Conservation (phyloP, 805 yeast genomes). For the Metschnikowia gruessii region DNA sequence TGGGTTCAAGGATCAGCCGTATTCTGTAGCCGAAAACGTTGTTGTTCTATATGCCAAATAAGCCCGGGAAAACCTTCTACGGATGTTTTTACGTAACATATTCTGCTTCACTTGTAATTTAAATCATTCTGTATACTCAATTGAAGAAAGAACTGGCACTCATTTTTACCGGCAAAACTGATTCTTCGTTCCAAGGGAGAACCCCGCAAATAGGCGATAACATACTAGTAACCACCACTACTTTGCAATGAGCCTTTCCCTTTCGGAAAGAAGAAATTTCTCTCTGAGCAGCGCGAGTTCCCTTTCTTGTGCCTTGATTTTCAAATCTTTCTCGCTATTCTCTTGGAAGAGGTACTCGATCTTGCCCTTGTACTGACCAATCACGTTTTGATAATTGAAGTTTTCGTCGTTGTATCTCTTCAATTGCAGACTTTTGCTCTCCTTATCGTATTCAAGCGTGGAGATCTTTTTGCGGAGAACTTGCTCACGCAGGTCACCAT, state of each 20-base stretch:
- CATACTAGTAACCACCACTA: not conserved
- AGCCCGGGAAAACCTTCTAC: not conserved
- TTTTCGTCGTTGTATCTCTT: slow-evolving; percentile 59
- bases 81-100: no score
- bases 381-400: slow-evolving; percentile 50
- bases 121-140: no score
- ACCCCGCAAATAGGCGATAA: not conserved
- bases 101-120: no score
- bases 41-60: not conserved
- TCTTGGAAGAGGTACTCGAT: slow-evolving; percentile 40
- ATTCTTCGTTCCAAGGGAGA: no score
- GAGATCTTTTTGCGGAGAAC: slow-evolving; percentile 51
- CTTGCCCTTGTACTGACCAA: slow-evolving; percentile 39
- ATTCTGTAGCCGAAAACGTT: not conserved
- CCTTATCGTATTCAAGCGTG: slow-evolving; percentile 51
- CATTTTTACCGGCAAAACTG: no score
- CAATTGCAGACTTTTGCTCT: slow-evolving; percentile 49
- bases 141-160: no score
- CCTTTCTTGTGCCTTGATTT: slow-evolving; percentile 49
- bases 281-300: slow-evolving; percentile 57
- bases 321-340: slow-evolving; percentile 41
- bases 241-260: slow-evolving; percentile 3
- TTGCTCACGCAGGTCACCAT: slow-evolving; percentile 49
- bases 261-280: slow-evolving; percentile 27
- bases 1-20: not conserved